Evolutionary conservation across 2,329 filamentous ascomycete species (phyloP), one percentile per base, ranked within the genome.

Genomic region (Fusarium subglutinans): DNA sequence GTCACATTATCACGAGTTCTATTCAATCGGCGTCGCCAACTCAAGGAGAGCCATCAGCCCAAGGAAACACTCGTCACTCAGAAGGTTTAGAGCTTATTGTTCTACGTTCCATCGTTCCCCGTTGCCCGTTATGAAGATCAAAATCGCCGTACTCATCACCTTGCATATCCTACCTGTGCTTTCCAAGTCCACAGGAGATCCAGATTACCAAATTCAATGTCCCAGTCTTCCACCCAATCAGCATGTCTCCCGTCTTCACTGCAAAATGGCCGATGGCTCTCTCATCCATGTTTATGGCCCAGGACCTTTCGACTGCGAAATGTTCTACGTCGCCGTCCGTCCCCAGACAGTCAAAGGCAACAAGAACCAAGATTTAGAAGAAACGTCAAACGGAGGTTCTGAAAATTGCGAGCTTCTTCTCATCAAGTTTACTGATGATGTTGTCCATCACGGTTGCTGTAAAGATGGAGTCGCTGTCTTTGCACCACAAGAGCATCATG

Each of bases 331-430:
- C 38, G 38, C 38, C 5, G 18, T 41, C 38, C 38, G 38, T 41
- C 20, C 20, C 20, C 38, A 22, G 20, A 41, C 13, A 6, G 13
- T 20, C 38, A 41, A 22, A 2, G 38, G 20, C 20, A 20, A 12
- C 38, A 22, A 11, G 22, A 6, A 38, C 37, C 37, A 38, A 18
- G 17, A 38, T 38, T 38, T 5, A 0, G 18, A 2, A 38, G 37
- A 38, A 38, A 10, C 0, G 8, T 2, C 37, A 38, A 8, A 2
- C 17, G 3, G 3, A 38, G 17, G 1, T 2, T 5, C 38, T 40
- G 10, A 13, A 22, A 7, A 40, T 11, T 40, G 38, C 38, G 38
- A 40, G 12, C 20, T 22, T 22, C 40, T 9, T 6, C 40, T 41
- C 13, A 22, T 41, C 40, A 9, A 41, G 40, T n/a, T 41, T 12